These are phyloP conservation scores for Cladobotryum protrusum DNA, from an alignment of 2,329 filamentous ascomycete species.

Conservation along the genomic window DNA sequence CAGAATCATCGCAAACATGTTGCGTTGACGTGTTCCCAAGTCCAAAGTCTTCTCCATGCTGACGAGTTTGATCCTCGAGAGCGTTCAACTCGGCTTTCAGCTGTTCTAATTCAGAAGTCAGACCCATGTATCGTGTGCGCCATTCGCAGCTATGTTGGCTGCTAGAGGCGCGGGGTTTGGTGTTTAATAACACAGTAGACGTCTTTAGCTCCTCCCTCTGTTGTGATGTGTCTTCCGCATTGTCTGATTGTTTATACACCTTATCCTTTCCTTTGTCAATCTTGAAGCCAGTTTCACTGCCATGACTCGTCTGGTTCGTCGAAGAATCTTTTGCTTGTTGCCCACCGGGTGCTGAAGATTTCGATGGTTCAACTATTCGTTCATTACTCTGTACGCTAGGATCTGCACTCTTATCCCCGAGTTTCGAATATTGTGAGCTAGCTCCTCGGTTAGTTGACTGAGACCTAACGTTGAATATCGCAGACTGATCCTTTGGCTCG, in stretches of 20 bases:
- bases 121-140: conserved; percentile 8
- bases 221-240: not conserved
- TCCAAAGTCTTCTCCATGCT: not conserved
- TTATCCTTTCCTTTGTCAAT: too few relatives aligned
- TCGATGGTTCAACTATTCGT: too few relatives aligned
- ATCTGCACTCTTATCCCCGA: too few relatives aligned
- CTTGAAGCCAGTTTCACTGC: too few relatives aligned
- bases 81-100: conserved; percentile 5
- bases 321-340: too few relatives aligned
- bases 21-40: not conserved
- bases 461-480: not conserved
- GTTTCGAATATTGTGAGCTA: too few relatives aligned
- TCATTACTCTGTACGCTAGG: too few relatives aligned
- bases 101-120: conserved; percentile 9
- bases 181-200: not conserved
- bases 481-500: not conserved
- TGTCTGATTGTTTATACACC: not conserved
- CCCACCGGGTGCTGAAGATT: too few relatives aligned
- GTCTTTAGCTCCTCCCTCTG: not conserved
- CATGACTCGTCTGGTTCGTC: too few relatives aligned
- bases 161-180: not conserved
- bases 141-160: conserved; percentile 9
- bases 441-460: too few relatives aligned
- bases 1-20: conserved; percentile 27
- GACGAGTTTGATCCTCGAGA: not conserved